Evolutionary conservation across 345 rosid species (phyloP), one percentile per base, ranked within the genome.

Genomic region (Reutealis trisperma): DNA sequence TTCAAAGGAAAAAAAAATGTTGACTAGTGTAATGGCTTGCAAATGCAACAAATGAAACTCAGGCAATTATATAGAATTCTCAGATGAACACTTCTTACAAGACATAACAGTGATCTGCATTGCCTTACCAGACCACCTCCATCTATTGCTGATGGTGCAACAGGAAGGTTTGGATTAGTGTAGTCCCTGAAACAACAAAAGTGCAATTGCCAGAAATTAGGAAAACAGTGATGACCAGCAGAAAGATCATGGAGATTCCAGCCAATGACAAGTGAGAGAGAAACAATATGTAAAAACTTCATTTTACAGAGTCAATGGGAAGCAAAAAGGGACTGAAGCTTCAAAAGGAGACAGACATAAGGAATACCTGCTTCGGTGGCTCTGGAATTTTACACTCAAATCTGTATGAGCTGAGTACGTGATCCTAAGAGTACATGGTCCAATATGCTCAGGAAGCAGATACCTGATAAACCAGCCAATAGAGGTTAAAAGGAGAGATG

Each of bases 371-470:
- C 99, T 96, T 42, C 98, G 88, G 78, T 94, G 98, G 79, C 94
- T 89, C 88, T 96, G 99, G 81, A 96, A 94, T 84, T 92, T 96
- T 82, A 96, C 99, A 78, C 97, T 96, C 88, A 96, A 79, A 85
- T 96, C 98, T 70, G 98, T 96, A 78, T 96, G 99, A 69, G 98
- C 99, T 79, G 99, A 96, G 83, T 94, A 96, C 65, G 98, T 92
- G 81, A 96, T 94, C 90, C 89, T 91, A 70, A 96, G 98, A 70
- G 90, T 75, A 81, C 97, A 96, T 19, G 90, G 90, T 42, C 87
- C 91, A 79, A 89, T 75, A 55, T 90, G 84, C 44, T 89, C 97
- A 69, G 97, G 85, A 82, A 96, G 94, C 83, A 94, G 91, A 86
- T 96, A 96, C 55, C 99, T 96, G 88, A 73, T 67, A 80, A 57